Conservation (phyloP, 2,329 filamentous ascomycete species). For the Ceratocystis cacaofunesta region DNA sequence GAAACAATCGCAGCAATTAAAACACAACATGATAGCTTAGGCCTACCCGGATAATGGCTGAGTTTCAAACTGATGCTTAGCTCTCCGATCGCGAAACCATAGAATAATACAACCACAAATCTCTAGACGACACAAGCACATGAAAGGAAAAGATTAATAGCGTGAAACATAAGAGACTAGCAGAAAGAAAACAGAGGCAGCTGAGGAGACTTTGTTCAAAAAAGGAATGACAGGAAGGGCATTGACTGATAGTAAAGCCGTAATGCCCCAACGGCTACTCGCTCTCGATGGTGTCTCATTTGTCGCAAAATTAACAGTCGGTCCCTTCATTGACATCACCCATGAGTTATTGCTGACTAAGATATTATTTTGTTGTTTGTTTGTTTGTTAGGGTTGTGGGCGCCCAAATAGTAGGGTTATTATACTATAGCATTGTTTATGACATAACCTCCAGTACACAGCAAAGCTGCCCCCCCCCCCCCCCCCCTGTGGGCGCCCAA, state of each 20-base stretch:
- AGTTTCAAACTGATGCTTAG: slow-evolving; percentile 9
- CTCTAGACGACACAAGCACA: slow-evolving; percentile 17
- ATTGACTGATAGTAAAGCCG: no score
- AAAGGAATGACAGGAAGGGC: no score
- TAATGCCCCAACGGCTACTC: not conserved
- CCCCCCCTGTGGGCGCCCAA: not conserved
- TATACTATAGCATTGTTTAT: no score
- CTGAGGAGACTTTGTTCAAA: no score
- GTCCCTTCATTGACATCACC: not conserved
- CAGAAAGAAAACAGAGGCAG: not conserved
- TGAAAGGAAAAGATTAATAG: not conserved
- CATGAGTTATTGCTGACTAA: not conserved
- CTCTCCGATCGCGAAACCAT: slow-evolving; percentile 13
- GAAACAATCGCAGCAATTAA: not conserved
- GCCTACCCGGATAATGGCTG: slow-evolving; percentile 11
- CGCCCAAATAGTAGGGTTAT: not conserved
- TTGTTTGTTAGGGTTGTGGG: not conserved
- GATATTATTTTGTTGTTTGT: not conserved
- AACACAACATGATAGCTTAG: not conserved
- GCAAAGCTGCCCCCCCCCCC: no score
- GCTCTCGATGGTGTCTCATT: not conserved
- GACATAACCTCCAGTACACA: no score
- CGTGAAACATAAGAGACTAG: not conserved
- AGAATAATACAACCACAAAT: slow-evolving; percentile 16
- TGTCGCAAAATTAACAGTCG: not conserved